These are phyloP conservation scores for Ophiostoma sp. DNA, from an alignment of 2,329 filamentous ascomycete species.

Conservation along the genomic window DNA sequence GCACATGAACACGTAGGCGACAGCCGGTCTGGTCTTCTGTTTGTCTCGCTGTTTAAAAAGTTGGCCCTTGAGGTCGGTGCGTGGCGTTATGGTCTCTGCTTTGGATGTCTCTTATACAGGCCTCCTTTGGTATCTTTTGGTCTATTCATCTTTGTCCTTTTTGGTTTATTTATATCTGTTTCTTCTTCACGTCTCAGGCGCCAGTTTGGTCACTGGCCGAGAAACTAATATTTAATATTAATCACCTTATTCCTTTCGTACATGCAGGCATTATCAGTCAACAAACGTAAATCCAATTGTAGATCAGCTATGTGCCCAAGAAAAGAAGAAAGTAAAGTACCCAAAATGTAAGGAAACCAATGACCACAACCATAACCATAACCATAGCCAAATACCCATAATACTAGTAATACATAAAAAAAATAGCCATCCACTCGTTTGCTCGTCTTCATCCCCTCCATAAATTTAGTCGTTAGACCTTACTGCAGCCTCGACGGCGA, in stretches of 20 bases:
- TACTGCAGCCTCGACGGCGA: conserved; percentile 16
- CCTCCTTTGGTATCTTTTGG: not conserved
- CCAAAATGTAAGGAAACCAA: not conserved
- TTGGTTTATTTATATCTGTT: no score
- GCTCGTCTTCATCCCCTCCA: not conserved
- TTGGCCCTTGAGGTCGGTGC: not conserved
- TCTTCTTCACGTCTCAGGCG: not conserved
- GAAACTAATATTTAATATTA: not conserved
- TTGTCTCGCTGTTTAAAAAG: not conserved
- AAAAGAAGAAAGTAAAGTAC: not conserved
- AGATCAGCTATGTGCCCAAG: not conserved
- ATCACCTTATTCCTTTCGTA: not conserved
- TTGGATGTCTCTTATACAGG: not conserved
- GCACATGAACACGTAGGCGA: not conserved
- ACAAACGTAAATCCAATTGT: not conserved
- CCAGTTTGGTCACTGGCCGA: not conserved
- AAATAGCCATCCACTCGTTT: not conserved
- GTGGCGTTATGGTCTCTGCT: not conserved
- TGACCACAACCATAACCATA: not conserved
- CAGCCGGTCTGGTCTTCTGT: not conserved
- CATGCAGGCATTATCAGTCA: no score
- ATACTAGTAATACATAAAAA: not conserved
- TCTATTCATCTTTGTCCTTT: not conserved
- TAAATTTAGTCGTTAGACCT: no score
- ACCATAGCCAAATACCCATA: not conserved